Conservation (phyloP, 805 yeast genomes). For the Starmerella roubikii region DNA sequence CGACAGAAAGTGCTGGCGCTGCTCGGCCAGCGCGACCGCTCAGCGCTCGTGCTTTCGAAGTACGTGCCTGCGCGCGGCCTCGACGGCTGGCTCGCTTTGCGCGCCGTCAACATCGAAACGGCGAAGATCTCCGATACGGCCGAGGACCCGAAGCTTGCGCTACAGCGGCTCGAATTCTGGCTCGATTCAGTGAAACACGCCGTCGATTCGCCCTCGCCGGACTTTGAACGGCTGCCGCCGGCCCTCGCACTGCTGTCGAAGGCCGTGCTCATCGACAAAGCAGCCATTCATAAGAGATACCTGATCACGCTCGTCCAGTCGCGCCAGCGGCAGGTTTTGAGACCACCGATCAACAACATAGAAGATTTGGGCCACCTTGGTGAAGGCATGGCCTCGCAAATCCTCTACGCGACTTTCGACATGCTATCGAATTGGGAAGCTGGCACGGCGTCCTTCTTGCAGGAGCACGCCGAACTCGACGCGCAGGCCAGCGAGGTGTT, state of each 20-base stretch:
- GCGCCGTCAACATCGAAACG: constrained; percentile 54
- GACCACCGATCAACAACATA: constrained; percentile 34
- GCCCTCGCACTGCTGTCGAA: constrained; percentile 41
- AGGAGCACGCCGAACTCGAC: constrained; percentile 34
- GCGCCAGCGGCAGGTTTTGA: constrained; percentile 39
- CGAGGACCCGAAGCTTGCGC: constrained; percentile 26
- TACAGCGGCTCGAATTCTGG: constrained; percentile 62
- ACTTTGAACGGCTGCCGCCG: constrained; percentile 31
- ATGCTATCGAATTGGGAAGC: constrained; percentile 43
- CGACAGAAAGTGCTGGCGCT: constrained; percentile 21
- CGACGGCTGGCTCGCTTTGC: constrained; percentile 48
- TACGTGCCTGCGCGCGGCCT: constrained; percentile 49
- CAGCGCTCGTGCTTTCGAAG: constrained; percentile 51
- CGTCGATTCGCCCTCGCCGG: background rate
- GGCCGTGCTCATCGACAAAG: constrained; percentile 32
- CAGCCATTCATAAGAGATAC: constrained; percentile 36
- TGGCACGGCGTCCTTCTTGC: constrained; percentile 40
- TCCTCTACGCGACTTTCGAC: constrained; percentile 36
- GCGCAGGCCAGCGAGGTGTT: constrained; percentile 41
- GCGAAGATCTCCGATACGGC: constrained; percentile 35
- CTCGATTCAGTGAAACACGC: constrained; percentile 37
- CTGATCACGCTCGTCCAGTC: constrained; percentile 50
- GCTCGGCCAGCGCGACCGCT: constrained; percentile 39
- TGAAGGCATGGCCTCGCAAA: constrained; percentile 64
- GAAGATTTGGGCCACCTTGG: constrained; percentile 62